These are phyloP conservation scores for Willaertia magna DNA, from an alignment of 208 protist species.

Conservation along the genomic window DNA sequence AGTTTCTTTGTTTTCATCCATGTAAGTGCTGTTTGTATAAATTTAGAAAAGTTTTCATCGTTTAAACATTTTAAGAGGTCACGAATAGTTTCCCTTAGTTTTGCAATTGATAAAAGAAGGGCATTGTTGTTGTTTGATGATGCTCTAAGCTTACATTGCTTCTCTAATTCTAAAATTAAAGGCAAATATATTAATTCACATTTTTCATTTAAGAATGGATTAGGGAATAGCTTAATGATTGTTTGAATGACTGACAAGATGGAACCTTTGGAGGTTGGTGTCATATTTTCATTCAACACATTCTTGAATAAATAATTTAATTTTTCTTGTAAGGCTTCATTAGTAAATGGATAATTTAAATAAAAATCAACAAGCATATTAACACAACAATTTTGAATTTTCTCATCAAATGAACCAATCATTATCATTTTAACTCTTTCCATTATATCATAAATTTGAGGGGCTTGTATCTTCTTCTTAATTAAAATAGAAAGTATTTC, in stretches of 20 bases:
- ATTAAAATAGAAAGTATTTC: background rate
- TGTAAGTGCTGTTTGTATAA: background rate
- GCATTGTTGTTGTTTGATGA: background rate
- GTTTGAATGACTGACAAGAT: background rate
- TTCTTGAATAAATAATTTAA: conserved; percentile 8
- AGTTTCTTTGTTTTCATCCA: background rate
- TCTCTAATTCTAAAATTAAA: background rate
- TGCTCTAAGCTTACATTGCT: background rate
- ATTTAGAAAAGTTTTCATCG: background rate
- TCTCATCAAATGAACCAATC: background rate
- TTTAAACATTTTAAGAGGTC: background rate
- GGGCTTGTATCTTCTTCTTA: background rate
- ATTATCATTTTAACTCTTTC: background rate
- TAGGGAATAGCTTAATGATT: background rate
- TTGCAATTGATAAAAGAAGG: background rate
- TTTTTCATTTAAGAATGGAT: background rate
- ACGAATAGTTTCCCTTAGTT: background rate
- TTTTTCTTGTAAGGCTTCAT: background rate
- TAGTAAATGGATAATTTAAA: background rate
- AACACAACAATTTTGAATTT: background rate
- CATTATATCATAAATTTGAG: conserved; percentile 1
- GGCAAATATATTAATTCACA: background rate
- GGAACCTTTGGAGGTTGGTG: background rate
- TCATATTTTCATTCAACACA: background rate
- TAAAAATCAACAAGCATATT: background rate